Evolutionary conservation across 306 rosid species (phyloP), one percentile per base, ranked within the genome.

Genomic region (Cucurbita pepo): DNA sequence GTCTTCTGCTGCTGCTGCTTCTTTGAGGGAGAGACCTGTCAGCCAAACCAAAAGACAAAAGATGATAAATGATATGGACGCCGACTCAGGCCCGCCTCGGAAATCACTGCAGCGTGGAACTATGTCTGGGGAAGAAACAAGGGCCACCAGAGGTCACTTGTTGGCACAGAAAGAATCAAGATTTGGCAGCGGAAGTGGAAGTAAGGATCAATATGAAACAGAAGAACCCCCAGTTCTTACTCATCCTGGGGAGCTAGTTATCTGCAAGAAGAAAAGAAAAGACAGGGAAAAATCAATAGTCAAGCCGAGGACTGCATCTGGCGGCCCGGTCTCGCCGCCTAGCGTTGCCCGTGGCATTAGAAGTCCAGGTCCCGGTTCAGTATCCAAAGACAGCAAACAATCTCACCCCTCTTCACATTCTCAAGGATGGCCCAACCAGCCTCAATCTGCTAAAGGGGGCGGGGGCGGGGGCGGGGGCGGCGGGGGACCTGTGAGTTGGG

Each of bases 211-310:
- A 78, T 74, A n/a, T 82, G 91, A 77, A 74, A 89, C 63, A 79
- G 90, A 85, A 53, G 95, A 88, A 63, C 79, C 90, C 76, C 76
- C 88, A 6, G 50, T 80, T 77, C 93, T 73, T 40, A 65, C 91
- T 69, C 98, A 94, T 86, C 98, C 98, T 8, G 96, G 98, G 56
- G 90, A 90, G 48, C 87, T 94, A 53, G 98, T 94, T 61, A 88
- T 94, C 64, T 94, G 98, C 89, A 94, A 89, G 87, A 94, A 90
- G 86, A 94, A 83, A 80, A 89, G 98, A 77, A 94, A 94, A 73
- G 96, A 86, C 73, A 76, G 98, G 79, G 98, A 90, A 65, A 90
- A 88, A 69, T 53, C 89, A 15, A 58, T 72, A 69, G 88, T 77
- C 69, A 93, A 85, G 87, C 43, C 83, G 11, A 82, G 96, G 86